These are phyloP conservation scores for Globisporangium orthogonon DNA, from an alignment of 352 stramenopile genomes.

Conservation along the genomic window DNA sequence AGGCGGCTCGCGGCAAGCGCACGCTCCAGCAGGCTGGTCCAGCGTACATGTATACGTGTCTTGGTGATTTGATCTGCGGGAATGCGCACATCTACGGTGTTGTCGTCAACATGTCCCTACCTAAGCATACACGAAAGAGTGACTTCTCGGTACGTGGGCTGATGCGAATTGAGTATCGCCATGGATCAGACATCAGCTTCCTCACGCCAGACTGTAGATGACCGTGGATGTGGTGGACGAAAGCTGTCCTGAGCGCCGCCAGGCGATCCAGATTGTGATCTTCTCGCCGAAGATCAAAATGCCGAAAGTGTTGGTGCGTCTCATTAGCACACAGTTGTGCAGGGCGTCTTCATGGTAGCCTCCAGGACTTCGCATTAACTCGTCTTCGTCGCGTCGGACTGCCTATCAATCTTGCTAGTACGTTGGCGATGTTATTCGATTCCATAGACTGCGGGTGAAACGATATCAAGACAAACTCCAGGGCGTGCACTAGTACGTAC, in stretches of 20 bases:
- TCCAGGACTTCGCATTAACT: not conserved
- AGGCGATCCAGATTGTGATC: slow-evolving; percentile 60
- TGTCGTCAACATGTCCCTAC: slow-evolving; percentile 66
- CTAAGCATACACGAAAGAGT: slow-evolving; percentile 47
- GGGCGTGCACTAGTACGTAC: slow-evolving; percentile 41
- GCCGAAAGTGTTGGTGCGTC: slow-evolving; percentile 49
- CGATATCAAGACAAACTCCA: slow-evolving; percentile 50
- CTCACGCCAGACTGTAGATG: slow-evolving; percentile 32
- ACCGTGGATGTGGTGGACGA: slow-evolving; percentile 63
- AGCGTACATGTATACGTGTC: slow-evolving; percentile 48
- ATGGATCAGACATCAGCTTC: no score
- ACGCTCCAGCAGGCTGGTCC: slow-evolving; percentile 26
- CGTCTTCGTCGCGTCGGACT: not conserved
- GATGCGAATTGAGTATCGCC: not conserved
- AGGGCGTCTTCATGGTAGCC: not conserved
- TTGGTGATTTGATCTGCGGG: slow-evolving; percentile 51
- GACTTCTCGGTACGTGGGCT: slow-evolving; percentile 54
- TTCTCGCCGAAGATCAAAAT: slow-evolving; percentile 59
- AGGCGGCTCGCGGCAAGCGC: slow-evolving; percentile 35
- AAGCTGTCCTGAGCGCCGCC: slow-evolving; percentile 34
- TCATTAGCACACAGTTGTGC: not conserved
- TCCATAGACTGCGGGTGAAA: slow-evolving; percentile 72
- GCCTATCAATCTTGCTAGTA: slow-evolving; percentile 20
- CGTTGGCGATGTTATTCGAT: slow-evolving; percentile 71
- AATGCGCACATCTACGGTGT: slow-evolving; percentile 62